Evolutionary conservation across 139 green algal genomes (phyloP), one percentile per base, ranked within the genome.

Genomic region (Chlamydomonas eustigma): DNA sequence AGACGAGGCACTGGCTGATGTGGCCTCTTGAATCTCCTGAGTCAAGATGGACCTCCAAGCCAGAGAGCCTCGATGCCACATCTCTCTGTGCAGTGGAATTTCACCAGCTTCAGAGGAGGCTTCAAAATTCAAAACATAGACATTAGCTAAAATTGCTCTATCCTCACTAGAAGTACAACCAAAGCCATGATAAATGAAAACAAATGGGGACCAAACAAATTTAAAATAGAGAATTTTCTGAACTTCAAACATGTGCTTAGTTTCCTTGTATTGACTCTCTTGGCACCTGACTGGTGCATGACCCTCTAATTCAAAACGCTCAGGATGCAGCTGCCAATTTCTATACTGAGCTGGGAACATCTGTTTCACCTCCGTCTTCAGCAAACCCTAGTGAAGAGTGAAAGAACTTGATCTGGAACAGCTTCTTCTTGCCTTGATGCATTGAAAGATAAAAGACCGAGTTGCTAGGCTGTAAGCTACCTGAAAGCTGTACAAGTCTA

Each of bases 401-500:
- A n/a, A n/a, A n/a, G n/a, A n/a, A n/a, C n/a, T n/a, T n/a, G n/a
- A n/a, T n/a, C n/a, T n/a, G n/a, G n/a, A n/a, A n/a, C n/a, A n/a
- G n/a, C n/a, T n/a, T n/a, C n/a, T n/a, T n/a, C n/a, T n/a, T n/a
- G n/a, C n/a, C n/a, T n/a, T n/a, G n/a, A n/a, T n/a, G n/a, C n/a
- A n/a, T n/a, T n/a, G n/a, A n/a, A n/a, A n/a, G n/a, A n/a, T n/a
- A n/a, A n/a, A n/a, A n/a, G n/a, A n/a, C n/a, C n/a, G n/a, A n/a
- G 58, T 35, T 70, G 28, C 58, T 37, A 6, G 58, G 24, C 25
- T 70, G 25, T 37, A 70, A 37, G 24, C 68, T 63, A 87, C 90
- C 88, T 96, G 90, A 71, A 98, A 98, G 0, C 88, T 90, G 83
- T 98, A 98, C 1, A 98, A 83, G 78, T 98, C 95, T 22, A 98